Conservation (phyloP, 139 green algal species). For the Yamagishiella unicocca region DNA sequence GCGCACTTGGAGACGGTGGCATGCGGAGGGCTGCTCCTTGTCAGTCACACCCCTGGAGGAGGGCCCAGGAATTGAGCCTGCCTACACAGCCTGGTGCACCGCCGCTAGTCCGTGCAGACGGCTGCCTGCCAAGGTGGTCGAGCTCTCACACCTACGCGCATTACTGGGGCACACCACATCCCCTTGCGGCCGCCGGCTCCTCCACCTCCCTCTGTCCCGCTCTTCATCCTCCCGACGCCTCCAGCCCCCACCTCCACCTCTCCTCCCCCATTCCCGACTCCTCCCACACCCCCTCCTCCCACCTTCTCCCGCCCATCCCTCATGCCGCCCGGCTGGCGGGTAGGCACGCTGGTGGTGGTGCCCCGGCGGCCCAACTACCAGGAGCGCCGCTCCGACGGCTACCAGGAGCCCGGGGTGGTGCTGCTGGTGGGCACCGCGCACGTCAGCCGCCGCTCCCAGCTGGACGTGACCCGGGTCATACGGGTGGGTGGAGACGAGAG, state of each 20-base stretch:
- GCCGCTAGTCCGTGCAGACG: too few species aligned
- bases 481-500: conserved; percentile 56
- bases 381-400: conserved; percentile 81
- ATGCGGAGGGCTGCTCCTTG: neutral
- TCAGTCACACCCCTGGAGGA: neutral
- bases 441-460: conserved; percentile 66
- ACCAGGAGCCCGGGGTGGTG: conserved; percentile 79
- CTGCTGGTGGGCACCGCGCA: conserved; percentile 86
- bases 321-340: neutral
- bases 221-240: neutral
- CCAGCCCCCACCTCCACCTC: neutral
- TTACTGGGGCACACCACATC: too few species aligned
- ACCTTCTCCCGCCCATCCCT: neutral
- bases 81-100: neutral
- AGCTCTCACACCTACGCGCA: too few species aligned
- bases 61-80: neutral
- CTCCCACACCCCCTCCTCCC: neutral
- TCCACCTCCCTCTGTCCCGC: neutral
- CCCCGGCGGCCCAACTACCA: conserved; percentile 69
- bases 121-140: too few species aligned
- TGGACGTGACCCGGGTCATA: conserved; percentile 72
- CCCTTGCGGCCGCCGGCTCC: too few species aligned
- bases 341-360: conserved; percentile 77
- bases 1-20: too few species aligned
- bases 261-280: neutral